Conservation (phyloP, 164 flowering plant genomes). For the Annona cherimola region DNA sequence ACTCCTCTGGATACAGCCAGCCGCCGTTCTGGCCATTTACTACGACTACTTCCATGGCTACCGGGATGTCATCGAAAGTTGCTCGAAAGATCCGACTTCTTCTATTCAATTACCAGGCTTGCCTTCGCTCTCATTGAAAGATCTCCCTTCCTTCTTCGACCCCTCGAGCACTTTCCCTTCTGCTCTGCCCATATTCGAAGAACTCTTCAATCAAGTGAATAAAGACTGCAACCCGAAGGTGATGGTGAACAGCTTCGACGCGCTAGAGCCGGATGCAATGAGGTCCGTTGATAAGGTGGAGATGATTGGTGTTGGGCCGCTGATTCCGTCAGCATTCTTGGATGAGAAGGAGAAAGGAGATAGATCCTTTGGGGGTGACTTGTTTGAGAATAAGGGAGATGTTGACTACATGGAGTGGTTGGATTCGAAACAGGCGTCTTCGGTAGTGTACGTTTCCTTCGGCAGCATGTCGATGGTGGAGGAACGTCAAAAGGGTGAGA, state of each 20-base stretch:
- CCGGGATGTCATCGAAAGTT: conserved; percentile 7
- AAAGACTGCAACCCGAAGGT: conserved; percentile 19
- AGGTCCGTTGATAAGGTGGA: conserved; percentile 18
- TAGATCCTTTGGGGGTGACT: conserved; percentile 32
- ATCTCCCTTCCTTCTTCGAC: conserved; percentile 31
- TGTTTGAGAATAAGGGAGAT: conserved; percentile 2
- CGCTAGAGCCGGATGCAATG: conserved; percentile 39
- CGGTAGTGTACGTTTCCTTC: conserved; percentile 41
- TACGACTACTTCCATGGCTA: conserved; percentile 28
- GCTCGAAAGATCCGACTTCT: not conserved
- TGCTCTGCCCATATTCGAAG: conserved; percentile 2
- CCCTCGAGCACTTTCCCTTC: not conserved
- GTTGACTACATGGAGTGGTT: conserved; percentile 24
- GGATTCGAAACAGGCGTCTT: conserved; percentile 21
- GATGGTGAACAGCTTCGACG: conserved; percentile 49
- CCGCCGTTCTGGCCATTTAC: conserved; percentile 28
- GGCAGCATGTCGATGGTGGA: conserved; percentile 23
- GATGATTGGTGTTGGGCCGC: conserved; percentile 46
- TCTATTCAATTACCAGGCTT: conserved; percentile 25
- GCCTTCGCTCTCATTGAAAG: conserved; percentile 21
- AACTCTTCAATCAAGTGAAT: conserved; percentile 34
- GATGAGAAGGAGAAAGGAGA: conserved; percentile 26
- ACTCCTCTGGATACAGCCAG: conserved; percentile 38
- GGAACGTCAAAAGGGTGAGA: conserved; percentile 23
- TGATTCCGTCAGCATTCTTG: conserved; percentile 43